Base-by-base conservation (phyloP, 768 basidiomycete genomes). In the Mycena amicta region DNA sequence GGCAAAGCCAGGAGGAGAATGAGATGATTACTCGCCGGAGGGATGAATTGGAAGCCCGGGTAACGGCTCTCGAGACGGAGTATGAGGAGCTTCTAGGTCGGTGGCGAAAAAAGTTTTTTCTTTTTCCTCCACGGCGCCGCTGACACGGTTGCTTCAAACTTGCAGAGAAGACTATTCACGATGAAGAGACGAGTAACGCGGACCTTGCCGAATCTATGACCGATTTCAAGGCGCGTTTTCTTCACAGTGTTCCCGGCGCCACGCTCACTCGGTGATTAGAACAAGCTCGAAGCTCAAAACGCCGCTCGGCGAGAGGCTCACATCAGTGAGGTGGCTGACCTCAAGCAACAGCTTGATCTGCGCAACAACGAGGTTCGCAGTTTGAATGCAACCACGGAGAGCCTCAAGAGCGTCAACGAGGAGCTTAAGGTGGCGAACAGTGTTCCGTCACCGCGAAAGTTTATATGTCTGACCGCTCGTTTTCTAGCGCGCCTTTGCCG, bases 31-130 rank as follows among this genome's bases (percentile, higher is more conserved):
- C 79, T 26, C 84, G 93, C 64, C 79, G 95, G 60, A 82, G 88
- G 61, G 92, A 93, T 61, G 97, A 99, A 70, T 74, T 98, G 40
- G 95, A 99, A 74, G 77, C 82, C 39, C 83, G 95, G 57, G 80
- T 97, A 49, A 74, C 85, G 33, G 82, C 87, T 45, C 76, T 98
- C 27, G 95, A 98, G 74, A 80, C 90, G 3, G 97, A 98, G 68
- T 98, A 98, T 66, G 97, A 99, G 74, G 97, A 98, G 74, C 81
- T 98, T 25, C 82, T 99, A 29, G 95, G 95, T 94, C 62, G 63
- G 86, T 76, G 54, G 59, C 54, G 56, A 56, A 43, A 50, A 33
- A 39, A 53, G 26, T 49, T 39, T 57, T 52, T 5, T 15, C n/a
- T 20, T 30, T 27, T 47, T 37, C 45, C 31, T 61, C 56, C 25